phyloP scores from a whole-genome alignment of 306 rosid genomes.

The Acacia melanoxylon region DNA sequence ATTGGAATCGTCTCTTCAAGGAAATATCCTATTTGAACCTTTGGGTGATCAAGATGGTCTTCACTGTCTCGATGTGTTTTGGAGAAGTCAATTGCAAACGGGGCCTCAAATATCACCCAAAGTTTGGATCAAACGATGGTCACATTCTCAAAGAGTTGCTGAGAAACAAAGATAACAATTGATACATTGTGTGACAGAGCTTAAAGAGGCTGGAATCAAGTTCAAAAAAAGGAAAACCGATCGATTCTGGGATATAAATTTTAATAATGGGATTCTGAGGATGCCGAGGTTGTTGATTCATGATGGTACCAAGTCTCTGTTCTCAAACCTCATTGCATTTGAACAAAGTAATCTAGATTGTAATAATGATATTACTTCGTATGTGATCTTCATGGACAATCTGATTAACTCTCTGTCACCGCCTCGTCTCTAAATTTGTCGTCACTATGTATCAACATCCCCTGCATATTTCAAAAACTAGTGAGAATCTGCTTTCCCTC shows the following conservation, averaged over 20 bases:
- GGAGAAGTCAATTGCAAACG: conserved; percentile 57
- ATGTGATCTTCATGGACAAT: conserved; percentile 84
- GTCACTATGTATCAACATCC: too few species aligned
- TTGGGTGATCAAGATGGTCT: conserved; percentile 61
- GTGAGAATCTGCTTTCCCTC: too few species aligned
- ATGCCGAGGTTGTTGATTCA: conserved; percentile 76
- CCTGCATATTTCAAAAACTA: too few species aligned
- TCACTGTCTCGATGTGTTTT: conserved; percentile 85
- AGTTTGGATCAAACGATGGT: conserved; percentile 68
- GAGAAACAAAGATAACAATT: conserved; percentile 76
- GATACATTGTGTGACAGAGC: conserved; percentile 86
- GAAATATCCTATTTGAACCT: conserved; percentile 59
- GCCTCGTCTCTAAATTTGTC: too few species aligned
- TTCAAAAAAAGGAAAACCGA: conserved; percentile 81
- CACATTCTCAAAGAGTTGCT: conserved; percentile 58
- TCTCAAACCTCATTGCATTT: conserved; percentile 70
- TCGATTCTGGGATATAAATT: conserved; percentile 79
- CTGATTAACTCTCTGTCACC: conserved; percentile 89
- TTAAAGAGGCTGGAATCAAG: conserved; percentile 77
- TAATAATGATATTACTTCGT: conserved; percentile 76
- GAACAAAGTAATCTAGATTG: conserved; percentile 86
- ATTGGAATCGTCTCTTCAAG: conserved; percentile 53
- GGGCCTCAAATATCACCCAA: conserved; percentile 60
- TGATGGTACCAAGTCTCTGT: conserved; percentile 83
- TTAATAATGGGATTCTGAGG: conserved; percentile 58